Evolutionary conservation across 345 rosid species (phyloP).

Genomic region (Rhodamnia rubescens): DNA sequence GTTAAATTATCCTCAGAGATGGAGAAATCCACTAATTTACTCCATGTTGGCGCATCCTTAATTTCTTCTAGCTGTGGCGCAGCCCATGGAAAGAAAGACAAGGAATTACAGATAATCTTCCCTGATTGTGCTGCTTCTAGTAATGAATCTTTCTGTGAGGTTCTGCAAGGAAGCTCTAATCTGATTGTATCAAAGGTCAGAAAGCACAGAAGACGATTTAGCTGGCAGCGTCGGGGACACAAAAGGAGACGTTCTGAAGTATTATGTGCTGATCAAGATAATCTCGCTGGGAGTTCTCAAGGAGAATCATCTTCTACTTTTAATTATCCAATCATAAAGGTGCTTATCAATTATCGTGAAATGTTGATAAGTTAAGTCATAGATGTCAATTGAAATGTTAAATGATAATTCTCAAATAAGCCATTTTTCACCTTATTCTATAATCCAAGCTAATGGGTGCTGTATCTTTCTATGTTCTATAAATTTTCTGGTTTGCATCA

Average conservation of each 20-base stretch:
- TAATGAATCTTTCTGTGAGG: neutral
- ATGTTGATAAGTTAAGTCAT: neutral
- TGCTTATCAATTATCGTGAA: neutral
- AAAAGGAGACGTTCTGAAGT: neutral
- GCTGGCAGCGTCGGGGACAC: conserved; percentile 25
- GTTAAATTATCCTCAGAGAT: conserved; percentile 3
- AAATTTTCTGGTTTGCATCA: neutral
- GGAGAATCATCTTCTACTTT: neutral
- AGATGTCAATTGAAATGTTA: neutral
- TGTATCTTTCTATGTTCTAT: neutral
- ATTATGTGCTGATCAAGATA: neutral
- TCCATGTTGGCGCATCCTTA: neutral
- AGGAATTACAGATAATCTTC: neutral
- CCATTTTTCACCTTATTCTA: neutral
- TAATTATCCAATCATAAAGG: conserved; percentile 8
- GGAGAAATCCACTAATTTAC: conserved; percentile 5
- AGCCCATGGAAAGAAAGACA: neutral
- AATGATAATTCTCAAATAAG: neutral
- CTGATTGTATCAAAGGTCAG: neutral
- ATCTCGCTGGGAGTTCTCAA: neutral
- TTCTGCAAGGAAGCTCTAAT: neutral
- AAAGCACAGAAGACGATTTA: conserved; percentile 21
- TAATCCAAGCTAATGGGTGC: neutral
- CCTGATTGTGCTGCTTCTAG: neutral
- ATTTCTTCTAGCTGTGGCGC: neutral